Conservation (phyloP, 495 filamentous ascomycete genomes). For the Aspergillus asperescens region DNA sequence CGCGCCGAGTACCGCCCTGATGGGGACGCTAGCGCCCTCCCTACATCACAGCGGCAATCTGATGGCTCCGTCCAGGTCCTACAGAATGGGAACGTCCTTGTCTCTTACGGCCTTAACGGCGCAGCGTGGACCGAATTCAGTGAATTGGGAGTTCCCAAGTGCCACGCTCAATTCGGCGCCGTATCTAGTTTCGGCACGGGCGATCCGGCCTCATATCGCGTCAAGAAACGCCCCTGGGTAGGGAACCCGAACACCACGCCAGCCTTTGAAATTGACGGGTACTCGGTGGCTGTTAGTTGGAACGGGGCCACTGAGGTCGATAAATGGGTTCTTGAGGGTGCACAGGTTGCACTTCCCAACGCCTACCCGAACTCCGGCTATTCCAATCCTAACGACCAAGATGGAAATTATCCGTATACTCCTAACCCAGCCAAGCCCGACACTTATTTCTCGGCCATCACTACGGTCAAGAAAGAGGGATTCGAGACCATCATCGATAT, state of each 20-base stretch:
- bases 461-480: slow-evolving; percentile 25
- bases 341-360: neutral
- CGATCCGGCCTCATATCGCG: slow-evolving; percentile 33
- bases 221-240: slow-evolving; percentile 34
- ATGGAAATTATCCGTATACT: neutral
- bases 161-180: slow-evolving; percentile 33
- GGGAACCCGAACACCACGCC: slow-evolving; percentile 28
- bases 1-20: slow-evolving; percentile 32
- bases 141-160: slow-evolving; percentile 25
- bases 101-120: slow-evolving; percentile 46
- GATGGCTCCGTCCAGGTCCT: slow-evolving; percentile 47
- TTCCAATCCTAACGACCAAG: slow-evolving; percentile 14
- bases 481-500: slow-evolving; percentile 30
- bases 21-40: slow-evolving; percentile 26
- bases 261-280: slow-evolving; percentile 24
- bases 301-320: slow-evolving; percentile 41
- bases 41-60: slow-evolving; percentile 17
- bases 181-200: slow-evolving; percentile 22
- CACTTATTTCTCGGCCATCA: neutral
- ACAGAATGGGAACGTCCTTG: slow-evolving; percentile 40
- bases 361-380: slow-evolving; percentile 1
- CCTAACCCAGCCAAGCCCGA: neutral
- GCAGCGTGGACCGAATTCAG: slow-evolving; percentile 44
- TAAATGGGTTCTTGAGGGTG: slow-evolving; percentile 33
- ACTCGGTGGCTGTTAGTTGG: slow-evolving; percentile 32